Evolutionary conservation across 2,329 filamentous ascomycete species (phyloP), one percentile per base, ranked within the genome.

Genomic region (Tolypocladium pustulatum): DNA sequence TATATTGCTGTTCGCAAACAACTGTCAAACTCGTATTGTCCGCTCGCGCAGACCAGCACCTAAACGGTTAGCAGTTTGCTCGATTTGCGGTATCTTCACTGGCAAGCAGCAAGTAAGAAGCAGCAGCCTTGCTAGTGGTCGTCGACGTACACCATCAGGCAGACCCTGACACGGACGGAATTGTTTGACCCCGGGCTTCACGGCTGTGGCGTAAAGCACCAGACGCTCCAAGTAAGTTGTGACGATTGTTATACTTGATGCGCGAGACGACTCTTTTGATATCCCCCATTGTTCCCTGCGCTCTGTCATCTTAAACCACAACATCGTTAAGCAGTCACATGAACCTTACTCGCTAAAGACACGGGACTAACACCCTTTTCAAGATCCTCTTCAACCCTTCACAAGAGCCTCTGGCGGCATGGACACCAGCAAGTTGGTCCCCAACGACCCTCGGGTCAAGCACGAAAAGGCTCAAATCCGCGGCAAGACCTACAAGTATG

Each of bases 401-500:
- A 27, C 2, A 12, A 51, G 30, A n/a, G 1, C 17, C 20, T n/a
- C 20, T 38, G n/a, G 8, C 62, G 63, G 62, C 65, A 84, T 82
- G 78, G 68, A 80, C 55, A 71, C 80, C 49, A 82, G 87, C 68
- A 88, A 88, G 69, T 81, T 93, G 62, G 77, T 78, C 25, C 80
- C 80, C 46, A 79, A 82, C 61, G 90, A 93, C 75, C 68, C 84
- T 38, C 82, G 89, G 62, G 80, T 91, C 65, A 76, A 84, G 66
- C 81, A 85, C 69, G 80, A 83, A 66, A 85, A 80, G 58, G 81
- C 84, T 49, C 74, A 77, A 57, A 76, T 92, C 59, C 86, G 88
- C 64, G 87, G 86, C 63, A 81, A 82, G 66, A 89, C 78, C 38
- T 96, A 94, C 75, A 83, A 79, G 66, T 87, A 86, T 69, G 76